These are phyloP conservation scores for Hyaloscypha bicolor DNA, from an alignment of 495 filamentous ascomycete species.

Conservation along the genomic window DNA sequence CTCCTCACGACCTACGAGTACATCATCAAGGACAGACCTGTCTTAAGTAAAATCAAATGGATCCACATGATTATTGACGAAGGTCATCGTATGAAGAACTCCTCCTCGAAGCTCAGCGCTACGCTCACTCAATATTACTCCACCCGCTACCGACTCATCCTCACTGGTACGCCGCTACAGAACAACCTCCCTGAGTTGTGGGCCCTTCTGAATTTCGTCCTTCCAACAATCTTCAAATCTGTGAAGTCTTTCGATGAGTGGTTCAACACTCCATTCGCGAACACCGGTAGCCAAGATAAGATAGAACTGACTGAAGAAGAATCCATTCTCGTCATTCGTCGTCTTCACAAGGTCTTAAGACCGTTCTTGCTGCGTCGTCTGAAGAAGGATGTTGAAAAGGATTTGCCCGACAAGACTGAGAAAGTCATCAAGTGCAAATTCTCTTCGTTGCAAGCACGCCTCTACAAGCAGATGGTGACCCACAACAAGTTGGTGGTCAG, in stretches of 20 bases:
- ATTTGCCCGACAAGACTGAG: conserved; percentile 97
- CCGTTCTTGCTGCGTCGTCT: conserved; percentile 97
- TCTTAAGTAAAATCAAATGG: conserved; percentile 97
- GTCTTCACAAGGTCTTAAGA: conserved; percentile 95
- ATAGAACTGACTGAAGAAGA: conserved; percentile 99
- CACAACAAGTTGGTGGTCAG: conserved; percentile 92
- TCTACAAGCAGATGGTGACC: conserved; percentile 95
- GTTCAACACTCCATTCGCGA: conserved; percentile 99
- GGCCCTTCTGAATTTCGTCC: conserved; percentile 96
- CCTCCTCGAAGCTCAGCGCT: conserved; percentile 93
- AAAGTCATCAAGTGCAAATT: conserved; percentile 99
- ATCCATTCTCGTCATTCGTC: conserved; percentile 95
- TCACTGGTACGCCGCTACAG: conserved; percentile 95
- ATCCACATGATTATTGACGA: conserved; percentile 99
- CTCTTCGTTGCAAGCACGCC: conserved; percentile 86
- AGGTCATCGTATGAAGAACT: conserved; percentile 99
- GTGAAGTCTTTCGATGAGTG: conserved; percentile 99
- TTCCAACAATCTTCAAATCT: conserved; percentile 98
- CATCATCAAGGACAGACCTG: conserved; percentile 96
- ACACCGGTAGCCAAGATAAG: conserved; percentile 95
- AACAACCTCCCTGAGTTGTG: conserved; percentile 97
- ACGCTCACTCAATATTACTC: conserved; percentile 94
- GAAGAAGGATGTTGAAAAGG: conserved; percentile 99
- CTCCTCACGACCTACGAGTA: conserved; percentile 97
- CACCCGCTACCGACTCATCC: conserved; percentile 91